Evolutionary conservation across 768 basidiomycete species (phyloP).

Genomic region (Boletellus ananiceps): DNA sequence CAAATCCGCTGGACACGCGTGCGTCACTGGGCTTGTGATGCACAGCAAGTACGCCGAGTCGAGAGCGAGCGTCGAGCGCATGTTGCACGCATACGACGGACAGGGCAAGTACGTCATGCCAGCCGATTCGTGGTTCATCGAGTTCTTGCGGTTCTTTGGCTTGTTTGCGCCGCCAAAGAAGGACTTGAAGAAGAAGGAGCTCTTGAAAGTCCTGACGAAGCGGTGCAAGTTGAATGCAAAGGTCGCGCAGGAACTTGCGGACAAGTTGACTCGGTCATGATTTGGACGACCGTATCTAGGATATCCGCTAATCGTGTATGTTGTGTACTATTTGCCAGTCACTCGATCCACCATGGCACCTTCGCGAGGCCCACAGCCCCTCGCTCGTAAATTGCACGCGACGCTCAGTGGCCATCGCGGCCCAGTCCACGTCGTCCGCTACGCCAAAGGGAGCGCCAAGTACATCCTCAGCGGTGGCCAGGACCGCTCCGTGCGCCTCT

Average conservation of each 20-base stretch:
- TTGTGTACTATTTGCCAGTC: no score
- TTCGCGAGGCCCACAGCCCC: conserved; percentile 48
- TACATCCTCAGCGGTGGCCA: conserved; percentile 93
- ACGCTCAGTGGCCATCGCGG: conserved; percentile 70
- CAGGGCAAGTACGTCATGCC: conserved; percentile 21
- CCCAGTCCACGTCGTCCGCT: conserved; percentile 85
- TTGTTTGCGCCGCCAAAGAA: conserved; percentile 13
- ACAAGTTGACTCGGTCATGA: conserved; percentile 6
- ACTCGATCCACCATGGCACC: conserved; percentile 38
- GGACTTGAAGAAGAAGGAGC: conserved; percentile 13
- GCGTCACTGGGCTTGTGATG: conserved; percentile 25
- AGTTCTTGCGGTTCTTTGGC: conserved; percentile 18
- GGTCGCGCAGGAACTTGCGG: conserved; percentile 13
- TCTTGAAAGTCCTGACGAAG: conserved; percentile 18
- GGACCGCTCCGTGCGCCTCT: conserved; percentile 84
- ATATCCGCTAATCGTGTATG: no score
- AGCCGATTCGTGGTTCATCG: conserved; percentile 21
- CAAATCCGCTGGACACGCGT: conserved; percentile 25
- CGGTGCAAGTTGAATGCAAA: conserved; percentile 22
- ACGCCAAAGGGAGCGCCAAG: conserved; percentile 82
- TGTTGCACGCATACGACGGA: conserved; percentile 16
- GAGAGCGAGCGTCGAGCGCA: conserved; percentile 4
- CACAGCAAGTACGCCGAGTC: conserved; percentile 21
- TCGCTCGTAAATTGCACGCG: conserved; percentile 60
- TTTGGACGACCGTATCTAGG: no score